Evolutionary conservation across 2,329 filamentous ascomycete genomes (phyloP), one percentile per base, ranked within the genome.

Genomic region (Fusarium torulosum): DNA sequence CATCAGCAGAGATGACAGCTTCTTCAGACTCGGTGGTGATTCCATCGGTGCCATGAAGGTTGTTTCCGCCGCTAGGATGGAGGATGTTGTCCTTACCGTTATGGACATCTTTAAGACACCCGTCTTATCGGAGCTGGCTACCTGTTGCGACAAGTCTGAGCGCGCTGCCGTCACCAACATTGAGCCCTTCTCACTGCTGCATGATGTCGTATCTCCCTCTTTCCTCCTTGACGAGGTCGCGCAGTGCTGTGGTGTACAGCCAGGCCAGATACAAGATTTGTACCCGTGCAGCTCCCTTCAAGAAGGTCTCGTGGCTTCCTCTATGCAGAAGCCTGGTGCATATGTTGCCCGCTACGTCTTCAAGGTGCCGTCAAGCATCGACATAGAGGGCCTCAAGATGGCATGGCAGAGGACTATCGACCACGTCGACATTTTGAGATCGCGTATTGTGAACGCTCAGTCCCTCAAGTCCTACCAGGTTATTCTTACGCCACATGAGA

Each of bases 11-110:
- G 55, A 31, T 0, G 79, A 81, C 52, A 79, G 77, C 69, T 84
- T 84, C 74, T 80, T 84, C 63, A 75, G 75, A 0, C 76, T 84
- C 2, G 82, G 82, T 0, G 82, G 83, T 4, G 73, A 75, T 29
- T 75, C 74, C 1, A 63, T 75, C 10, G 58, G 61, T 0, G 72
- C 73, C 13, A 75, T 75, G 69, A 69, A 70, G 19, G 56, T 75
- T 17, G 72, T 73, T 8, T 27, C 64, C 3, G 50, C 65, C 0
- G 59, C 72, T 2, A 66, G 69, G 10, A 40, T 53, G 3, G 61
- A 74, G 15, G 63, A 53, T 4, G 27, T 74, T 13, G 13, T 43
- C 3, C 25, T 70, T 1, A 59, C 14, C 6, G 67, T 70, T n/a
- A 54, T 63, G 46, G 42, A 38, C 17, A 55, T 70, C n/a, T 66